phyloP scores from a whole-genome alignment of 2,329 filamentous ascomycete genomes.

The Elsinoe fawcettii region DNA sequence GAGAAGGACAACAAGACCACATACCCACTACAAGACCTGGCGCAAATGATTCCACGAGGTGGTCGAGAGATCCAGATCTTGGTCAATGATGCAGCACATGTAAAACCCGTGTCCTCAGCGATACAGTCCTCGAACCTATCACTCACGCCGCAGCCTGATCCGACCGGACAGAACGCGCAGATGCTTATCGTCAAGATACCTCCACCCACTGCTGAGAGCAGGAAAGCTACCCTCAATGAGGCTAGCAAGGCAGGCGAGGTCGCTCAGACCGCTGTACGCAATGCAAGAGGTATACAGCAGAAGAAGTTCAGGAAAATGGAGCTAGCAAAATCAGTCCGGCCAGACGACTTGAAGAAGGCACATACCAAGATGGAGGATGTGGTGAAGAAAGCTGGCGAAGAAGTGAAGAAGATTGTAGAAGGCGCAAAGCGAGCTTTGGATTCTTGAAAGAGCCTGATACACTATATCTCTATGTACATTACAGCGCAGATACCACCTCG shows the following conservation, averaged over 20 bases:
- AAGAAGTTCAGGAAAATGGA: conserved; percentile 41
- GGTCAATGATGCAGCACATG: conserved; percentile 50
- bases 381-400: conserved; percentile 40
- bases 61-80: conserved; percentile 55
- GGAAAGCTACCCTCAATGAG: conserved; percentile 33
- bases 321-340: conserved; percentile 35
- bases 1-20: conserved; percentile 36
- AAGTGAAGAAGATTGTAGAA: conserved; percentile 44
- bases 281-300: conserved; percentile 41
- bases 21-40: conserved; percentile 50
- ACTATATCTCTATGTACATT: neutral
- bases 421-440: conserved; percentile 41
- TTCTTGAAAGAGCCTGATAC: conserved; percentile 9
- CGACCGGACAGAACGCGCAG: conserved; percentile 42
- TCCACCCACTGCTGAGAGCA: conserved; percentile 50
- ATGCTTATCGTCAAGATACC: conserved; percentile 49
- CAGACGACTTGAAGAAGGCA: conserved; percentile 45
- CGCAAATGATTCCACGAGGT: conserved; percentile 56
- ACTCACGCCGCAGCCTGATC: conserved; percentile 42
- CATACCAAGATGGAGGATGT: conserved; percentile 44
- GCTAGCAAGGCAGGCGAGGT: conserved; percentile 37
- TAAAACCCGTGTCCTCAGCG: conserved; percentile 47
- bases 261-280: conserved; percentile 35
- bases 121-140: conserved; percentile 46
- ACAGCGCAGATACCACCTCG: conserved; percentile 3